These are phyloP conservation scores for Paramecium sexaurelia DNA, from an alignment of 73 alveolate genomes.

Conservation along the genomic window DNA sequence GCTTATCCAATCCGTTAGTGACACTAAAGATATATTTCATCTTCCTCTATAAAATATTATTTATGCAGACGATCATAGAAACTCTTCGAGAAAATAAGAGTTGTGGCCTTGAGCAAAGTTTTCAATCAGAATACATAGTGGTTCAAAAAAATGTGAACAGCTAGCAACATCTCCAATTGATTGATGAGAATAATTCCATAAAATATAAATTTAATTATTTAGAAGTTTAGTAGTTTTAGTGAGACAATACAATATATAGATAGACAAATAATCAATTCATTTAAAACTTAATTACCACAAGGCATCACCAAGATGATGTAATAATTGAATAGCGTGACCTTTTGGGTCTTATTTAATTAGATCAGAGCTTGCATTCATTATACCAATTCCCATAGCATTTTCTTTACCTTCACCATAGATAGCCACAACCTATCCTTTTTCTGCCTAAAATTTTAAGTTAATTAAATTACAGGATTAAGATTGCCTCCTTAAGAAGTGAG, in stretches of 20 bases:
- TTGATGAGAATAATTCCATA: too few species aligned
- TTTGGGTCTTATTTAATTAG: conserved; percentile 77
- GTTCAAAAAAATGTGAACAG: too few species aligned
- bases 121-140: too few species aligned
- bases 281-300: conserved; percentile 69
- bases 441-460: conserved; percentile 25
- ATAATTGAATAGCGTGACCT: conserved; percentile 80
- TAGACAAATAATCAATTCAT: neutral
- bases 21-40: too few species aligned
- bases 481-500: conserved; percentile 81
- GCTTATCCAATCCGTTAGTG: too few species aligned
- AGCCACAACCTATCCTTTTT: conserved; percentile 83
- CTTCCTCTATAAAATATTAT: too few species aligned
- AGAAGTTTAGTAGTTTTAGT: too few species aligned
- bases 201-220: too few species aligned
- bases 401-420: conserved; percentile 89
- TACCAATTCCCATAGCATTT: conserved; percentile 92
- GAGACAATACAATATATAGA: conserved; percentile 4
- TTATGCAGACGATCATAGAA: too few species aligned
- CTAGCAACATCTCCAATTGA: too few species aligned
- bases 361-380: conserved; percentile 79
- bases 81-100: too few species aligned
- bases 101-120: too few species aligned
- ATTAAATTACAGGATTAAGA: conserved; percentile 56
- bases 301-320: conserved; percentile 74